These are phyloP conservation scores for Rubia occidens DNA, from an alignment of 305 asterid species.

Conservation along the genomic window DNA sequence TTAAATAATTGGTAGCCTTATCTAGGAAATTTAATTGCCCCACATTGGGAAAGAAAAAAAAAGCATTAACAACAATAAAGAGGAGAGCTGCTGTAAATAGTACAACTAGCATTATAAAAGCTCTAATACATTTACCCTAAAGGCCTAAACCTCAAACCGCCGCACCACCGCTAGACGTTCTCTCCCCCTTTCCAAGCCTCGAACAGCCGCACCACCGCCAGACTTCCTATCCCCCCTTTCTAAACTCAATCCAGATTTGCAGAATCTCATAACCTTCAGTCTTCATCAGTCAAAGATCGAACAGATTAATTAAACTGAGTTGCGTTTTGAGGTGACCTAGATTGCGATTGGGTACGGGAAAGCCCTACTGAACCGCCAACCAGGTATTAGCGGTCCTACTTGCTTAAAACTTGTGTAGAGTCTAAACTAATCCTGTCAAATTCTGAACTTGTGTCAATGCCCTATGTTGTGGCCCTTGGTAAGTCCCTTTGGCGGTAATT, in stretches of 20 bases:
- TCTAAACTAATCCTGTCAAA: neutral
- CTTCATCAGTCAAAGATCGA: neutral
- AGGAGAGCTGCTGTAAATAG: no score
- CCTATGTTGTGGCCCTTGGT: neutral
- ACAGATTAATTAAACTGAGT: neutral
- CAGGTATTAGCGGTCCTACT: neutral
- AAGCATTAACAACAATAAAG: no score
- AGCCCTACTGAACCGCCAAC: neutral
- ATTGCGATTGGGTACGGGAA: neutral
- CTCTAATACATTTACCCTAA: neutral
- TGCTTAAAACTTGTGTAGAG: neutral
- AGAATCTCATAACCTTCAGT: neutral
- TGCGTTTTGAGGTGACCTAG: neutral
- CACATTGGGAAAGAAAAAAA: no score
- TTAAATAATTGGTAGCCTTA: no score
- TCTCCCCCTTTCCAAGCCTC: neutral
- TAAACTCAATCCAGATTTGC: neutral
- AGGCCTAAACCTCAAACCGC: neutral
- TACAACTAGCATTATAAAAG: neutral
- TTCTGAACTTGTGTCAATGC: no score
- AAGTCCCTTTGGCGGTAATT: neutral
- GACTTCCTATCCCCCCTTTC: neutral
- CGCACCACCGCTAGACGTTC: neutral
- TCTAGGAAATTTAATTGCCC: no score
- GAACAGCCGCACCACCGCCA: neutral